Conservation (phyloP, 2,329 filamentous ascomycete genomes). For the Ustulina deusta region DNA sequence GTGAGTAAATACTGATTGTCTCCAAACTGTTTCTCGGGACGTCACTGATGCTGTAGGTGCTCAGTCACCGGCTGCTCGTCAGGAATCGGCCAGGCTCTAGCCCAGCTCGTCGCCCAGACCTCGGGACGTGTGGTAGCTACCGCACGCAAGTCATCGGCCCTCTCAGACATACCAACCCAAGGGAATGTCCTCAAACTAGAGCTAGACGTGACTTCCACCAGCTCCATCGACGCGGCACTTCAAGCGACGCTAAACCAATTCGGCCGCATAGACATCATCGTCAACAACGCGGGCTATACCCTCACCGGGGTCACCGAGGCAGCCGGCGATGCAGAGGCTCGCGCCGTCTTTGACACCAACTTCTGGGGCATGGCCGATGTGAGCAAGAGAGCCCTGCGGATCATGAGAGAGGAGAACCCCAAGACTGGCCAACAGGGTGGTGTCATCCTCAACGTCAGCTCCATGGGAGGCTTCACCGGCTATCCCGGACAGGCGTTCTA, state of each 20-base stretch:
- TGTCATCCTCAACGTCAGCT: constrained; percentile 66
- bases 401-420: constrained; percentile 52
- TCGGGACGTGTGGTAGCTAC: constrained; percentile 48
- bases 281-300: constrained; percentile 52
- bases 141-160: constrained; percentile 55
- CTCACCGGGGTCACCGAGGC: constrained; percentile 49
- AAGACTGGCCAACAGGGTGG: constrained; percentile 56
- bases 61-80: no score
- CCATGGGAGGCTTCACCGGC: constrained; percentile 60
- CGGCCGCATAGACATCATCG: constrained; percentile 52
- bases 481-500: constrained; percentile 55
- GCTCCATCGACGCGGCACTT: constrained; percentile 54
- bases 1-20: no score
- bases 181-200: constrained; percentile 57
- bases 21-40: no score
- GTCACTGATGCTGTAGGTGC: no score
- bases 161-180: constrained; percentile 55
- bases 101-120: constrained; percentile 42
- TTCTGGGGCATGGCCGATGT: constrained; percentile 58
- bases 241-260: constrained; percentile 50
- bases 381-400: constrained; percentile 53
- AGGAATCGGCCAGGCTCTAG: constrained; percentile 46
- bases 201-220: constrained; percentile 60
- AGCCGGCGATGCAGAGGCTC: constrained; percentile 51
- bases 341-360: constrained; percentile 56